These are phyloP conservation scores for Favolaschia claudopus DNA, from an alignment of 768 basidiomycete species.

Conservation along the genomic window DNA sequence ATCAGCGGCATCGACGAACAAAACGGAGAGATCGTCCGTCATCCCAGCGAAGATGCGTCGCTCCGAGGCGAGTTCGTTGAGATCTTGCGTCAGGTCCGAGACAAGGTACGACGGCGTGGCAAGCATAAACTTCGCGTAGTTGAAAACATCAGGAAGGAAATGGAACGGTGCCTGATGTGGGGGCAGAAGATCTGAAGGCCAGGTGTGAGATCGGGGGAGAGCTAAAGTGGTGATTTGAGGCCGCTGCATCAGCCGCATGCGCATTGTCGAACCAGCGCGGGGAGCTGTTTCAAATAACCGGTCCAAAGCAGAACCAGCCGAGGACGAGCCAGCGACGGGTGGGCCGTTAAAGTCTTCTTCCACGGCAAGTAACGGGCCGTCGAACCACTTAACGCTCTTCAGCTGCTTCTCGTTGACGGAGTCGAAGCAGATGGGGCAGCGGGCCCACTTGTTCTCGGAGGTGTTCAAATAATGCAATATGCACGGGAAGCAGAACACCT, in stretches of 20 bases:
- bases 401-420: conserved; percentile 89
- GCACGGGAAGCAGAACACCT: conserved; percentile 97
- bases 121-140: conserved; percentile 94
- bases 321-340: conserved; percentile 48
- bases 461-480: conserved; percentile 89
- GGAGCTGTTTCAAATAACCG: conserved; percentile 48
- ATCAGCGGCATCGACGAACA: conserved; percentile 83
- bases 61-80: conserved; percentile 77
- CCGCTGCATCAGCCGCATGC: conserved; percentile 90
- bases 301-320: conserved; percentile 40
- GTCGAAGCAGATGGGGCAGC: conserved; percentile 97
- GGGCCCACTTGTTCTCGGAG: conserved; percentile 88
- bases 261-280: conserved; percentile 65
- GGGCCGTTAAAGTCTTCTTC: conserved; percentile 43
- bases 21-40: conserved; percentile 78
- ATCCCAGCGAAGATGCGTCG: conserved; percentile 67
- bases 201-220: conserved; percentile 87
- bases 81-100: conserved; percentile 72
- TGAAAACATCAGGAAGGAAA: conserved; percentile 91
- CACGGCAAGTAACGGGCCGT: conserved; percentile 50
- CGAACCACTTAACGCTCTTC: conserved; percentile 92
- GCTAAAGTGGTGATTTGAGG: conserved; percentile 96
- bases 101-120: conserved; percentile 89
- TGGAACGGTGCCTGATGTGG: conserved; percentile 95
- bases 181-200: conserved; percentile 92